A percentile compares a stretch with the other conserved stretches of the same genome.
Conservation (phyloP, 805 yeast genomes). For the Kuraishia borneana region DNA sequence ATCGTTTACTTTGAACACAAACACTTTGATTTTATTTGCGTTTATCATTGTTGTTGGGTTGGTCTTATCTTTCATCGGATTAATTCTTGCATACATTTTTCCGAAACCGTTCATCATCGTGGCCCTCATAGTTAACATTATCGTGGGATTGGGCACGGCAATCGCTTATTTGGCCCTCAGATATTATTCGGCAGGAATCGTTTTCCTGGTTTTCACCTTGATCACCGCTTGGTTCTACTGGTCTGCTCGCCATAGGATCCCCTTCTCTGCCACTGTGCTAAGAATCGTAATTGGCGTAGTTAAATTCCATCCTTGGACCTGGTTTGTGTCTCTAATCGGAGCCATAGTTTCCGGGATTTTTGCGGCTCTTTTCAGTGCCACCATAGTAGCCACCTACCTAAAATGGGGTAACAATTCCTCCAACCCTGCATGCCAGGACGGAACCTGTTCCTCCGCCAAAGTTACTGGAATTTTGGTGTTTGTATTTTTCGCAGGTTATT, state of each 20-base stretch:
- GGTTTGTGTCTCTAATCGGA: conserved; percentile 50
- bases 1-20: conserved; percentile 61
- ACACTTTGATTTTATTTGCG: conserved; percentile 59
- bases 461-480: conserved; percentile 60
- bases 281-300: conserved; percentile 62
- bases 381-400: conserved; percentile 66
- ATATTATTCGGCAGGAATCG: conserved; percentile 76
- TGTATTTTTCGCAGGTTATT: conserved; percentile 72
- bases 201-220: conserved; percentile 53
- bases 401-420: conserved; percentile 55
- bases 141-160: conserved; percentile 65
- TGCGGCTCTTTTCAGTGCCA: conserved; percentile 52
- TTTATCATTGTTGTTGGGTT: conserved; percentile 53
- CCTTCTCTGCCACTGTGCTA: conserved; percentile 61
- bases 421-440: conserved; percentile 30
- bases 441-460: conserved; percentile 39
- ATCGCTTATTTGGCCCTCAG: conserved; percentile 57
- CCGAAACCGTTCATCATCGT: conserved; percentile 59
- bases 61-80: conserved; percentile 43
- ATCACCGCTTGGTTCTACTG: conserved; percentile 64
- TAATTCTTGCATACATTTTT: conserved; percentile 48
- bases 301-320: conserved; percentile 51
- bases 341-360: conserved; percentile 49
- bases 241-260: conserved; percentile 60
- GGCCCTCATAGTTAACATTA: conserved; percentile 56